phyloP scores from a whole-genome alignment of 768 basidiomycete genomes.

The Mycena vulgaris region DNA sequence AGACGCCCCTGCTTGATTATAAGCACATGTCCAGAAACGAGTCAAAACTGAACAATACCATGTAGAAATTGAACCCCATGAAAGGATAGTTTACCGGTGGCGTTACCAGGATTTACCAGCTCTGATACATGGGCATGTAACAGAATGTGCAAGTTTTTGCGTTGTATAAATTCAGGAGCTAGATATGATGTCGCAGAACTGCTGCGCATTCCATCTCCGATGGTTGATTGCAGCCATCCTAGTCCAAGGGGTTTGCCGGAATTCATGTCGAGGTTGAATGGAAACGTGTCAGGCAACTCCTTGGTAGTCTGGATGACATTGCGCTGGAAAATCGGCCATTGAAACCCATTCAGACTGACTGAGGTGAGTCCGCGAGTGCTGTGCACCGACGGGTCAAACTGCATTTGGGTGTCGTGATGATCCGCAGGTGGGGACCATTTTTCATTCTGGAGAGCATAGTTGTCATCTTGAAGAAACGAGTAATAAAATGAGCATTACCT shows the following conservation, averaged over 20 bases:
- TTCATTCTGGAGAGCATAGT: conserved; percentile 51
- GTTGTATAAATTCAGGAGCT: conserved; percentile 36
- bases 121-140: conserved; percentile 43
- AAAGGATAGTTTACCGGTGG: neutral
- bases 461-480: neutral
- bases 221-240: conserved; percentile 47
- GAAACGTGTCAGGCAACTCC: conserved; percentile 45
- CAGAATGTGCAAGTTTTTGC: conserved; percentile 49
- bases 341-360: conserved; percentile 51
- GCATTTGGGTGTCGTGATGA: conserved; percentile 53
- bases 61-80: conserved; percentile 22
- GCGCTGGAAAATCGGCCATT: conserved; percentile 45
- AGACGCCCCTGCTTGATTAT: neutral
- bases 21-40: neutral
- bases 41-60: conserved; percentile 32
- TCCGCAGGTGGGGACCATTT: conserved; percentile 53
- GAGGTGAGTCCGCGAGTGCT: conserved; percentile 49
- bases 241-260: conserved; percentile 47
- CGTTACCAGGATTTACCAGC: conserved; percentile 8
- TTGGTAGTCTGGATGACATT: conserved; percentile 48
- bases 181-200: conserved; percentile 52
- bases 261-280: conserved; percentile 49
- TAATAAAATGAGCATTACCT: conserved; percentile 35
- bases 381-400: conserved; percentile 56
- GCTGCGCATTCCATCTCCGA: conserved; percentile 44